A percentile compares a stretch with the other conserved stretches of the same genome.
phyloP scores from a whole-genome alignment of 139 green algal species.

The Dunaliella primolecta region DNA sequence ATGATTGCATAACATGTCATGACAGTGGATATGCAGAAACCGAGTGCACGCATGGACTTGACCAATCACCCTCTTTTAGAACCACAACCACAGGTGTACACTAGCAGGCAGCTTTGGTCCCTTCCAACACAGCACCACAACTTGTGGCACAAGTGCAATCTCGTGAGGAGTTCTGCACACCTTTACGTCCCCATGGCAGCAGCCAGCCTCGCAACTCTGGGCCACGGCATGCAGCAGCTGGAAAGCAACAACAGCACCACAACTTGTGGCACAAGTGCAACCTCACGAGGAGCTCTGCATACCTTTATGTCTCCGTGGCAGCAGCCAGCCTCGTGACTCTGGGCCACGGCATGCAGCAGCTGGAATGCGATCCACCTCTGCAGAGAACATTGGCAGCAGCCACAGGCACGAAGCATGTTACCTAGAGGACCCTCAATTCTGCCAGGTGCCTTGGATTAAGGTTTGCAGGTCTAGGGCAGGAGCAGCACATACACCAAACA shows the following conservation, averaged over 20 bases:
- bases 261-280: no score
- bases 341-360: constrained; percentile 74
- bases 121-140: no score
- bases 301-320: constrained; percentile 95
- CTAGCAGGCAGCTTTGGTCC: no score
- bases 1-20: no score
- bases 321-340: constrained; percentile 71
- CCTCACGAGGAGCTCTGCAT: no score
- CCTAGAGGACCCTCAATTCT: neutral
- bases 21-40: no score
- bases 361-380: constrained; percentile 92
- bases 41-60: no score
- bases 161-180: no score
- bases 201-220: constrained; percentile 64
- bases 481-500: neutral
- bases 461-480: neutral
- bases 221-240: constrained; percentile 83
- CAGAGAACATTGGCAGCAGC: constrained; percentile 3
- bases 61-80: no score
- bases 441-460: neutral
- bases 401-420: neutral
- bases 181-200: constrained; percentile 96
- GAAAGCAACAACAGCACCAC: no score
- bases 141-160: no score
- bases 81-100: no score